Conservation (phyloP, 2,329 filamentous ascomycete genomes). For the Botryotinia narcissicola region DNA sequence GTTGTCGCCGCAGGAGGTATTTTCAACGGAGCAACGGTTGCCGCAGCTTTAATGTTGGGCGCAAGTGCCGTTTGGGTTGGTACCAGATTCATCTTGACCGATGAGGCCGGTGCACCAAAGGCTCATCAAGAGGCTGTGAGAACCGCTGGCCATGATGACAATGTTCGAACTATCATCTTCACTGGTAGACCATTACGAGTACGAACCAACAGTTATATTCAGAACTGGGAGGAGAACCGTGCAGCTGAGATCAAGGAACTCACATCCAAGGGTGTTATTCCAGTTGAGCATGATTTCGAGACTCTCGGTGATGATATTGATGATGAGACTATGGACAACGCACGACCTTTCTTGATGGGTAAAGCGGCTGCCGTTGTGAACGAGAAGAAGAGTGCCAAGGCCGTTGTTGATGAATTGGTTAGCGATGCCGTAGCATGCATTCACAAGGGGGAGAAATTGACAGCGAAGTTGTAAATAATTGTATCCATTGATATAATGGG, state of each 20-base stretch:
- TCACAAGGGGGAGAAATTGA: slow-evolving; percentile 64
- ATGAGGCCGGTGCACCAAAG: slow-evolving; percentile 91
- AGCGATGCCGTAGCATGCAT: slow-evolving; percentile 72
- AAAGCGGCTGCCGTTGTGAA: slow-evolving; percentile 93
- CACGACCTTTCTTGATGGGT: slow-evolving; percentile 90
- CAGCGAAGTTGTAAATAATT: slow-evolving; percentile 61
- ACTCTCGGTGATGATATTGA: slow-evolving; percentile 68
- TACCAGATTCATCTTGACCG: slow-evolving; percentile 88
- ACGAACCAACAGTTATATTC: slow-evolving; percentile 88
- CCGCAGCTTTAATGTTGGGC: slow-evolving; percentile 88
- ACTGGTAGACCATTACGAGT: slow-evolving; percentile 94
- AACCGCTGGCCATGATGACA: slow-evolving; percentile 91
- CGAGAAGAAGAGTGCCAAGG: slow-evolving; percentile 88
- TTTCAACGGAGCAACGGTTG: slow-evolving; percentile 86
- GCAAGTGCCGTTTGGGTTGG: slow-evolving; percentile 94
- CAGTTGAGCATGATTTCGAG: slow-evolving; percentile 93
- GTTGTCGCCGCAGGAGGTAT: slow-evolving; percentile 93
- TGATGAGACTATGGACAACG: slow-evolving; percentile 85
- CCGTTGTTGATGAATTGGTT: slow-evolving; percentile 91
- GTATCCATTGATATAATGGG: neutral
- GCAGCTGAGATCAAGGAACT: slow-evolving; percentile 87
- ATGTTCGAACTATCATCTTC: slow-evolving; percentile 96
- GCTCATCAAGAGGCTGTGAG: slow-evolving; percentile 93
- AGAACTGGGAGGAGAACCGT: slow-evolving; percentile 91
- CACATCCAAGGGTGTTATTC: slow-evolving; percentile 83